phyloP scores from a whole-genome alignment of 805 yeast species.

The Jamesozyma jinghongensis region DNA sequence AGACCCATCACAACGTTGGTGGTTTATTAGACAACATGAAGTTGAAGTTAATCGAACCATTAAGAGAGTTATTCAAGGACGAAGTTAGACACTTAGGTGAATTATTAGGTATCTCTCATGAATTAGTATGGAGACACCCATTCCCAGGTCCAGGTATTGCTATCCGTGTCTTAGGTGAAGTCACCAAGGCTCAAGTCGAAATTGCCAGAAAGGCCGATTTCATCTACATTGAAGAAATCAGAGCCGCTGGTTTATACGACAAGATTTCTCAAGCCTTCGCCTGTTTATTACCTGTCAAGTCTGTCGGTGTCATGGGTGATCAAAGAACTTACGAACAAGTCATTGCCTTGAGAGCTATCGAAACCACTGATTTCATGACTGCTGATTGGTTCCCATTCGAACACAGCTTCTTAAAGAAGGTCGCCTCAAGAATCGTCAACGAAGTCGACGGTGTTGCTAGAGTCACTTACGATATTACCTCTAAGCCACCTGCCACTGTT shows the following conservation, averaged over 20 bases:
- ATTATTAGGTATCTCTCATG: conserved; percentile 89
- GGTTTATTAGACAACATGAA: conserved; percentile 97
- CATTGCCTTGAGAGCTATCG: conserved; percentile 96
- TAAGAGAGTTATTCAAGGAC: conserved; percentile 97
- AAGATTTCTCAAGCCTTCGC: conserved; percentile 97
- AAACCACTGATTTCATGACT: conserved; percentile 97
- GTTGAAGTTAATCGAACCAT: conserved; percentile 94
- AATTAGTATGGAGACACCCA: conserved; percentile 99
- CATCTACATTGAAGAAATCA: conserved; percentile 94
- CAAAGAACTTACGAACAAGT: conserved; percentile 99
- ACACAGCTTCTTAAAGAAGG: conserved; percentile 82
- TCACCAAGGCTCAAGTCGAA: conserved; percentile 82
- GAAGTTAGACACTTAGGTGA: conserved; percentile 97
- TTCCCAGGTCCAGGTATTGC: conserved; percentile 99
- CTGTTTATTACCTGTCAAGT: conserved; percentile 89
- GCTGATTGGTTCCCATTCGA: conserved; percentile 98
- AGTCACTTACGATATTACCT: conserved; percentile 96
- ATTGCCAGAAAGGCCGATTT: conserved; percentile 96
- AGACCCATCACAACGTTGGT: conserved; percentile 99
- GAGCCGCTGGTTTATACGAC: conserved; percentile 82
- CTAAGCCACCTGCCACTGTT: conserved; percentile 99
- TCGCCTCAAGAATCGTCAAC: conserved; percentile 92
- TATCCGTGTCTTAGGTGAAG: conserved; percentile 95
- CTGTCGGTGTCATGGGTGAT: conserved; percentile 99
- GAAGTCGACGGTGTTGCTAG: conserved; percentile 99